Percentiles rank a stretch among this genome's conserved stretches.
Evolutionary conservation across 495 filamentous ascomycete species (phyloP).

Genomic region (Tirmania nivea): DNA sequence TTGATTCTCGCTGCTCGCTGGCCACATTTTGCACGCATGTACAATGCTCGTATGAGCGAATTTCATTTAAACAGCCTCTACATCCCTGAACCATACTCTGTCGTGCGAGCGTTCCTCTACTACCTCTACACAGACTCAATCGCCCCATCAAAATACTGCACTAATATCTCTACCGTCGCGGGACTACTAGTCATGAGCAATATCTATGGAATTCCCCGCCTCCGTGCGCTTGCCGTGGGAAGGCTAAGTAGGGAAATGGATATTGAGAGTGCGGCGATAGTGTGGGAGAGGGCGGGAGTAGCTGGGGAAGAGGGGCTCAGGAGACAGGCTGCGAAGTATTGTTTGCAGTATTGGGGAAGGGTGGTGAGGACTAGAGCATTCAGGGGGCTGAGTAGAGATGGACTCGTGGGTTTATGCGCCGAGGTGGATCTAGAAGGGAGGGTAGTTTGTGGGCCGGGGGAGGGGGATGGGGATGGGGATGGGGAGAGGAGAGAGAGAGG

Average conservation of each 20-base stretch:
- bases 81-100: slow-evolving; percentile 85
- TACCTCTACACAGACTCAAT: slow-evolving; percentile 95
- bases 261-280: slow-evolving; percentile 78
- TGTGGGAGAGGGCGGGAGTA: slow-evolving; percentile 81
- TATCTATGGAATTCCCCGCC: slow-evolving; percentile 84
- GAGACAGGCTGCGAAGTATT: slow-evolving; percentile 67
- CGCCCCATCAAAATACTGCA: slow-evolving; percentile 35
- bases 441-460: slow-evolving; percentile 43
- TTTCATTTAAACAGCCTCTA: slow-evolving; percentile 94
- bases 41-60: slow-evolving; percentile 82
- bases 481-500: slow-evolving; percentile 5
- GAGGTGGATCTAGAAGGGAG: slow-evolving; percentile 79
- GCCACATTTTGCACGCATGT: slow-evolving; percentile 86
- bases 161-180: slow-evolving; percentile 62
- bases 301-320: slow-evolving; percentile 86
- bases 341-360: slow-evolving; percentile 82
- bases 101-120: slow-evolving; percentile 84
- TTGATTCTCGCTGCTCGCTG: slow-evolving; percentile 84
- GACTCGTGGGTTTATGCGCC: slow-evolving; percentile 74
- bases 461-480: slow-evolving; percentile 7
- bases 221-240: slow-evolving; percentile 74
- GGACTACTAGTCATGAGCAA: slow-evolving; percentile 96
- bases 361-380: slow-evolving; percentile 79
- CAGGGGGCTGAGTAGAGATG: slow-evolving; percentile 48
- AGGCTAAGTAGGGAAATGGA: slow-evolving; percentile 74